Evolutionary conservation across 257 asterid genomes (phyloP), one percentile per base, ranked within the genome.

Genomic region (Capsicum chinense): DNA sequence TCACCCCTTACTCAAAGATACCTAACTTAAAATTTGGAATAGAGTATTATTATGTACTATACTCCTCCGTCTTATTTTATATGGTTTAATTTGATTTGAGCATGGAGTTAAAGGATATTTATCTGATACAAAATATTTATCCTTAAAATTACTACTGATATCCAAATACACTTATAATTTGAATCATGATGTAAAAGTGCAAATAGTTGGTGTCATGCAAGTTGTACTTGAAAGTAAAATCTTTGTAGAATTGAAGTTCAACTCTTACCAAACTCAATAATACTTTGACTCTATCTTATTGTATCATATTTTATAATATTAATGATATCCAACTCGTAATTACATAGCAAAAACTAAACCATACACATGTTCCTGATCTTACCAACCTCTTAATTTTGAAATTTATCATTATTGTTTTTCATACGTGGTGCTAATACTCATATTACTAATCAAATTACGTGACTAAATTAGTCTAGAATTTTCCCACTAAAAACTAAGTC

Each of bases 191-290:
- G 42, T 48, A 73, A n/a, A 44, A n/a, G 37, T 12, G 11, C 13
- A 73, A 73, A 19, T 73, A n/a, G 37, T 71, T 47, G 17, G 58
- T 10, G 79, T 48, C 42, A 73, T 48, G 80, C 42, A 73, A 47
- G 17, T 47, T 73, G 80, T 73, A n/a, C 79, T 9, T n/a, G 17
- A 17, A 74, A 74, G 19, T 50, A 13, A 69, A 50, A 48, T 52
- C 15, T 37, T 67, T 67, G 52, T 67, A 14, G 8, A 50, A 76
- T 67, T 6, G 8, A 50, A 76, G 47, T 76, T 9, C 21, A 52
- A 76, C 63, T 52, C 21, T 52, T 52, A 52, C 81, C 81, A 76
- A 76, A 76, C 48, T 52, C 48, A 13, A 76, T 21, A 21, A 21
- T 74, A 9, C 44, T 76, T 7, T 21, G 81, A 21, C 47, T 1